These are phyloP conservation scores for Saccharomyces kudriavzevii DNA, from an alignment of 805 yeast genomes.

Conservation along the genomic window DNA sequence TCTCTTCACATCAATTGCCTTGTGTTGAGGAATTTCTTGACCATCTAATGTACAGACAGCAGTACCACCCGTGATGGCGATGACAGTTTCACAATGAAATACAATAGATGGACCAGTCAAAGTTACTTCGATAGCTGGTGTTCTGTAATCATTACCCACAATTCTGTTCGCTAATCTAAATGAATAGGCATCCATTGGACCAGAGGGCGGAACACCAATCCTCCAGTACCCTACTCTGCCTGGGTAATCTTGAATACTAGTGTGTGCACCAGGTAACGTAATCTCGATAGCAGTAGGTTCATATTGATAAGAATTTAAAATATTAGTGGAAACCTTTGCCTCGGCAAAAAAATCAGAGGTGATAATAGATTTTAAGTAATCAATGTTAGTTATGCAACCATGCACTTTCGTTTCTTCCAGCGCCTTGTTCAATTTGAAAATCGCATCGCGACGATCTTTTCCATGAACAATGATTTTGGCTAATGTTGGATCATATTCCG, in stretches of 20 bases:
- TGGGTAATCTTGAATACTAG: constrained; percentile 93
- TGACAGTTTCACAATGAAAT: constrained; percentile 72
- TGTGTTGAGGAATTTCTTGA: constrained; percentile 49
- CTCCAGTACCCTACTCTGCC: constrained; percentile 68
- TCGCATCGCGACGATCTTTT: constrained; percentile 76
- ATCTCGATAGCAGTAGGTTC: constrained; percentile 80
- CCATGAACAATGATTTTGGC: constrained; percentile 97
- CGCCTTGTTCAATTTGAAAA: constrained; percentile 68
- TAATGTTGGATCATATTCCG: constrained; percentile 93
- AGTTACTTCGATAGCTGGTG: constrained; percentile 90
- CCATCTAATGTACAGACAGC: constrained; percentile 63
- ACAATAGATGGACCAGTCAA: constrained; percentile 76
- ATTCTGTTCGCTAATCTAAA: constrained; percentile 83
- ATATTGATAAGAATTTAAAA: constrained; percentile 74
- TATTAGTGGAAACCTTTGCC: constrained; percentile 80
- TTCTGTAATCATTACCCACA: constrained; percentile 74
- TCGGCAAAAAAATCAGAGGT: constrained; percentile 74
- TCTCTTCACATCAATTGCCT: constrained; percentile 58
- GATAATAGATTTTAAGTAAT: constrained; percentile 80
- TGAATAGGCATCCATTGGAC: constrained; percentile 93
- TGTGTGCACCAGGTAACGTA: constrained; percentile 83
- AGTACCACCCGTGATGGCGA: constrained; percentile 84
- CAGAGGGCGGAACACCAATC: constrained; percentile 94
- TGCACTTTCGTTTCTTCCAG: constrained; percentile 76
- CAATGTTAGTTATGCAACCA: constrained; percentile 86